Evolutionary conservation across 179 eudicot species (phyloP).

Genomic region (Patellifolia procumbens): DNA sequence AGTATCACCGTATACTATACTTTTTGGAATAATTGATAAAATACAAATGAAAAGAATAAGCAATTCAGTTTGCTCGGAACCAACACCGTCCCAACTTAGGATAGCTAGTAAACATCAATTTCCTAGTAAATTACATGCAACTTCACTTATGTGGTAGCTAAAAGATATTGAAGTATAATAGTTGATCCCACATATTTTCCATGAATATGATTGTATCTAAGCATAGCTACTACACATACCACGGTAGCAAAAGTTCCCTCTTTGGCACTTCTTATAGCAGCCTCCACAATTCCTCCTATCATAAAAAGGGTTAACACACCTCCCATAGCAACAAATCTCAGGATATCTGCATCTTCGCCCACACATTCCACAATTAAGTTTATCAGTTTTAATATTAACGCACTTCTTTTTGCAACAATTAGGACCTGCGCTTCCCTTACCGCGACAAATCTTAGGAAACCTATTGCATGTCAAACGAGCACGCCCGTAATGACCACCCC

Average conservation of each 20-base stretch:
- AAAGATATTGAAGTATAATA: neutral
- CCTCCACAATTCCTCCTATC: conserved; percentile 48
- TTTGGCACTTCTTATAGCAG: conserved; percentile 43
- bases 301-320: conserved; percentile 35
- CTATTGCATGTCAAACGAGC: conserved; percentile 46
- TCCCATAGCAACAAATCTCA: conserved; percentile 50
- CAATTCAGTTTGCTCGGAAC: neutral
- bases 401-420: conserved; percentile 61
- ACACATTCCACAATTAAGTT: conserved; percentile 51
- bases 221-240: conserved; percentile 60
- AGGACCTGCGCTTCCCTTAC: conserved; percentile 47
- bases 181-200: neutral
- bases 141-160: neutral
- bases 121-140: neutral
- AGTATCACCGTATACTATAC: too few species aligned
- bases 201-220: conserved; percentile 5
- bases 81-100: neutral
- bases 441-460: conserved; percentile 52
- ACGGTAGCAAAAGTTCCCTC: conserved; percentile 40
- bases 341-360: conserved; percentile 44
- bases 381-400: conserved; percentile 49
- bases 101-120: neutral
- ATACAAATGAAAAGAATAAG: conserved; percentile 7
- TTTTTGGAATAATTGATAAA: too few species aligned
- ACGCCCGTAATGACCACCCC: neutral